Conservation (phyloP, 129 eudicot genomes). For the Chrysanthemum makinoi region DNA sequence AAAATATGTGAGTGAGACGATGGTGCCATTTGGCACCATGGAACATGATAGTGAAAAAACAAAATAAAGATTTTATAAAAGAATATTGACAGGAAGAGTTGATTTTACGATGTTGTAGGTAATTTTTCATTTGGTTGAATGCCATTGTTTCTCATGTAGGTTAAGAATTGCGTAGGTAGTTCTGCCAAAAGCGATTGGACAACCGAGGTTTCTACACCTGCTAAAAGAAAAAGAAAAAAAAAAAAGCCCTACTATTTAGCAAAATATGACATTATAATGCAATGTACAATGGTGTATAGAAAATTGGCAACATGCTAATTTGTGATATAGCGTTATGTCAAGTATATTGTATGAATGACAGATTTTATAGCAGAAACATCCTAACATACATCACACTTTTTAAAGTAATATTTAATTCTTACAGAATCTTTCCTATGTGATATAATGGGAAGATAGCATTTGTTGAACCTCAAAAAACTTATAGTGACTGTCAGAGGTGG, state of each 20-base stretch:
- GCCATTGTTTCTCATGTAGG: constrained; percentile 72
- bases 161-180: constrained; percentile 80
- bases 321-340: background rate
- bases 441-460: too few relatives aligned
- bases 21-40: constrained; percentile 21
- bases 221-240: background rate
- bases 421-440: too few relatives aligned
- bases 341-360: too few relatives aligned
- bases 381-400: background rate
- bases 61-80: constrained; percentile 18
- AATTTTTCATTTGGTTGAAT: constrained; percentile 47
- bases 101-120: constrained; percentile 38
- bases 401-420: too few relatives aligned
- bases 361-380: background rate
- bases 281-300: background rate
- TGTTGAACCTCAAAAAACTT: too few relatives aligned
- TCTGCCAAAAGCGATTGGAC: constrained; percentile 91
- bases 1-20: constrained; percentile 20
- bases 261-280: background rate
- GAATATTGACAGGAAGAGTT: constrained; percentile 16
- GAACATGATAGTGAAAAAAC: constrained; percentile 14
- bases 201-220: constrained; percentile 81
- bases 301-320: background rate
- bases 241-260: background rate
- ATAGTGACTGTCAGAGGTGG: too few relatives aligned